Evolutionary conservation across 768 basidiomycete species (phyloP), one percentile per base, ranked within the genome.

Genomic region (Sistotremastrum suecicum): DNA sequence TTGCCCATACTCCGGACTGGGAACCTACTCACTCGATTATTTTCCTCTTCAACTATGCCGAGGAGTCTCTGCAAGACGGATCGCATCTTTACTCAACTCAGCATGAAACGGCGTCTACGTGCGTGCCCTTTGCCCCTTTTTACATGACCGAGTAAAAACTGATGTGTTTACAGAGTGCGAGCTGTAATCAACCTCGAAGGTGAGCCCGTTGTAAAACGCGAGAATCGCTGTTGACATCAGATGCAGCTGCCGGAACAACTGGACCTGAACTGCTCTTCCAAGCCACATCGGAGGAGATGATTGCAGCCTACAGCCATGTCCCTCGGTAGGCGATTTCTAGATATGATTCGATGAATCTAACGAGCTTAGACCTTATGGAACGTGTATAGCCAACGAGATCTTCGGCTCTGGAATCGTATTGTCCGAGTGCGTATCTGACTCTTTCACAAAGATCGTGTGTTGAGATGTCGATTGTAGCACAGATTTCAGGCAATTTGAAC

Each of bases 271-370:
- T 97, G 5, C 72, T 97, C 10, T 98, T 98, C 68, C 94, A 98
- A 67, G 94, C 91, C 0, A 97, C 91, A 0, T 89, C 86, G 4
- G 77, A 88, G 55, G 76, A 95, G 60, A 95, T 98, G 92, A 85
- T 95, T 4, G 71, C 82, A 41, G 91, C 89, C 0, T 92, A 91
- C 57, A 76, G 85, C 0, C 72, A 79, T 53, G 87, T 87, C 0
- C 88, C 90, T 3, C 70, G 83, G 84, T 78, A 48, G 39, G 59
- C 50, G 33, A 39, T 28, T 33, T 28, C 38, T 46, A 43, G 42
- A 28, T 35, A 31, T 5, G 39, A 9, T 37, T 49, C 39, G 38
- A 37, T 39, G 11, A n/a, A 32, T 34, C 5, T 42, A n/a, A 12
- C 42, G 2, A 43, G 32, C 34, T 1, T 51, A 81, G 84, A 53